Conservation (phyloP, 352 stramenopile genomes). For the Globisporangium spinosum region DNA sequence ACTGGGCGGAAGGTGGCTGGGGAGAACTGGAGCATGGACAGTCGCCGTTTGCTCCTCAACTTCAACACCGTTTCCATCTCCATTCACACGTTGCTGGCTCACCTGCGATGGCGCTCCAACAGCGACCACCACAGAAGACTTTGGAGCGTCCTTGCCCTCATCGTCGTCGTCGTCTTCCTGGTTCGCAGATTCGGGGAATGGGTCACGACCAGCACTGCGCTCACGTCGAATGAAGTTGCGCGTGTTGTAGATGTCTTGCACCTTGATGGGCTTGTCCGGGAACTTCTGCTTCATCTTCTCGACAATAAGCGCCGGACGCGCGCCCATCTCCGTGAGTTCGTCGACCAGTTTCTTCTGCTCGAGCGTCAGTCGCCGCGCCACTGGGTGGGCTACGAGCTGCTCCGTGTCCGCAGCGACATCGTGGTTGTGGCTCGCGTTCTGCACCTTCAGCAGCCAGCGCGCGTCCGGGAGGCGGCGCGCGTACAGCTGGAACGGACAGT, state of each 20-base stretch:
- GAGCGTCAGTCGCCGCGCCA: constrained; percentile 29
- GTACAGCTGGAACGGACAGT: constrained; percentile 46
- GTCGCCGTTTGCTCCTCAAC: background rate
- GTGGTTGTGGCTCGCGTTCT: constrained; percentile 37
- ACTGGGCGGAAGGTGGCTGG: background rate
- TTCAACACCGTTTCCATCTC: background rate
- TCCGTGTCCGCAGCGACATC: constrained; percentile 18
- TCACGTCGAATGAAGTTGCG: constrained; percentile 44
- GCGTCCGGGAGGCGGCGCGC: constrained; percentile 26
- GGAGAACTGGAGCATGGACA: background rate
- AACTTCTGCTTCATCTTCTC: constrained; percentile 34
- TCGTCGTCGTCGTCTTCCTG: background rate
- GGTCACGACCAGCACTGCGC: constrained; percentile 27
- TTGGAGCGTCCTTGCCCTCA: background rate
- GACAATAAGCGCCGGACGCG: constrained; percentile 36
- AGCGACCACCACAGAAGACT: background rate
- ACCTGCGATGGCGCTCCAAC: background rate
- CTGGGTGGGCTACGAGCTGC: constrained; percentile 30
- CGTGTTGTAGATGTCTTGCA: constrained; percentile 54
- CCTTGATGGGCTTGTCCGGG: constrained; percentile 40
- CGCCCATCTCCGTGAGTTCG: constrained; percentile 30
- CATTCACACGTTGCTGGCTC: background rate
- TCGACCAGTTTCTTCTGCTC: constrained; percentile 40
- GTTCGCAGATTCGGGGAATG: constrained; percentile 17
- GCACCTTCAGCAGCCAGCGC: constrained; percentile 33